These are phyloP conservation scores for Amphibolis antarctica DNA, from an alignment of 106 monocot genomes.

Conservation along the genomic window DNA sequence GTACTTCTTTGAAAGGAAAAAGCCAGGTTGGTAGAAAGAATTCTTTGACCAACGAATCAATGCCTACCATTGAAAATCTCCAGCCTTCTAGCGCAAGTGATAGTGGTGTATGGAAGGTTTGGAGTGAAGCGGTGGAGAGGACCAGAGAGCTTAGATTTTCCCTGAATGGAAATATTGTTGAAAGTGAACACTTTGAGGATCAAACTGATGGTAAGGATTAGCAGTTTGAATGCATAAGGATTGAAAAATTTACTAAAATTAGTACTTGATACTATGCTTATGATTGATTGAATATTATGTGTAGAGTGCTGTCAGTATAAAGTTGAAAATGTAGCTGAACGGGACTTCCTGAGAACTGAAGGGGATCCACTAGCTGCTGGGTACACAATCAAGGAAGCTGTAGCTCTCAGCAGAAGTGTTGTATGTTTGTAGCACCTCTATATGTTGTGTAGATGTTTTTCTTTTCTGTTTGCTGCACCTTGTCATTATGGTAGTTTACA, in stretches of 20 bases:
- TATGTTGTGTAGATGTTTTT: not conserved
- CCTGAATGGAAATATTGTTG: constrained; percentile 62
- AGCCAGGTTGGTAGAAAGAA: constrained; percentile 11
- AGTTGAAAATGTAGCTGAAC: constrained; percentile 60
- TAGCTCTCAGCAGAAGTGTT: constrained; percentile 77
- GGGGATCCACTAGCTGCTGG: constrained; percentile 89
- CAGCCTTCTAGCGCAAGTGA: constrained; percentile 11
- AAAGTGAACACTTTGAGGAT: constrained; percentile 17
- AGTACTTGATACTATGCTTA: not conserved
- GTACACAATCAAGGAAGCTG: constrained; percentile 85
- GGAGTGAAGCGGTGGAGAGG: constrained; percentile 89
- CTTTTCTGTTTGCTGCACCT: not conserved
- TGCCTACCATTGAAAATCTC: constrained; percentile 8
- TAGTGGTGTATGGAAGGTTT: constrained; percentile 50
- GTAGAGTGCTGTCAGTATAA: constrained; percentile 24
- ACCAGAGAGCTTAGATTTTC: constrained; percentile 63
- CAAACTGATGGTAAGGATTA: constrained; percentile 26
- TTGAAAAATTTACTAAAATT: not conserved
- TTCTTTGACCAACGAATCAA: not conserved
- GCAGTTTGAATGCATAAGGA: not conserved
- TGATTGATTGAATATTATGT: constrained; percentile 11
- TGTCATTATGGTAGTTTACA: not conserved
- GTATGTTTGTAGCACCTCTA: constrained; percentile 25
- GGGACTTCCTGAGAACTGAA: constrained; percentile 87
- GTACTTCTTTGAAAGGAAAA: not conserved